Base-by-base conservation (phyloP, 2,329 filamentous ascomycete species). In the Scopulariopsis brevicaulis region DNA sequence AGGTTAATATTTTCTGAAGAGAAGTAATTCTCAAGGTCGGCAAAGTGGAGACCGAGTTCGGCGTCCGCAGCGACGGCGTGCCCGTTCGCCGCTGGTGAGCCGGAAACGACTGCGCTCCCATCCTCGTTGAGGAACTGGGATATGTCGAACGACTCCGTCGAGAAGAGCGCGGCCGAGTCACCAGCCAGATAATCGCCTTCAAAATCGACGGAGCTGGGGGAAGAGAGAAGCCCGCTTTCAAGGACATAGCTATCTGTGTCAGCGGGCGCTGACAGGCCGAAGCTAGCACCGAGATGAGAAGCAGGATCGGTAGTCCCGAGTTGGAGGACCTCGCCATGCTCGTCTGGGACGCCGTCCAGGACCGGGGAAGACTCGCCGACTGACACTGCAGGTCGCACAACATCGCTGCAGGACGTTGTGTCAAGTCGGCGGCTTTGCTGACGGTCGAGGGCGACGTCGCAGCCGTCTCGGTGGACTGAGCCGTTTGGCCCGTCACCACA, bases 361-460 rank as follows among this genome's bases (percentile, higher is more conserved):
- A 71, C 70, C 70, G 72, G 67, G 75, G 73, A 72, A 75, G 77
- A 74, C 81, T 81, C 79, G 77, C 83, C 87, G 89, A 93, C 86
- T 84, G 92, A 97, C 94, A 99, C 94, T 88, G 94, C 94, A 96
- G 94, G 94, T 96, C 94, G 73, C 87, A 97, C 94, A 97, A 96
- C 93, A 96, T 87, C 92, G 83, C 94, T 82, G 94, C 94, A 97
- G 94, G 92, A 96, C 95, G 92, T 96, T 96, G 94, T 96, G 92
- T 94, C 94, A 84, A 77, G 82, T 95, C 90, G 84, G 89, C 81
- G 76, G 86, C 67, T 65, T 67, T 65, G 63, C 63, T 65, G 59
- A 64, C 51, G 54, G 65, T 55, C 61, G 68, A 51, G 53, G 65
- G 61, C 58, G 64, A 60, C 52, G 62, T 62, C 54, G 62, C 62